Evolutionary conservation across 805 yeast species (phyloP).

Genomic region (Debaryomyces hansenii): DNA sequence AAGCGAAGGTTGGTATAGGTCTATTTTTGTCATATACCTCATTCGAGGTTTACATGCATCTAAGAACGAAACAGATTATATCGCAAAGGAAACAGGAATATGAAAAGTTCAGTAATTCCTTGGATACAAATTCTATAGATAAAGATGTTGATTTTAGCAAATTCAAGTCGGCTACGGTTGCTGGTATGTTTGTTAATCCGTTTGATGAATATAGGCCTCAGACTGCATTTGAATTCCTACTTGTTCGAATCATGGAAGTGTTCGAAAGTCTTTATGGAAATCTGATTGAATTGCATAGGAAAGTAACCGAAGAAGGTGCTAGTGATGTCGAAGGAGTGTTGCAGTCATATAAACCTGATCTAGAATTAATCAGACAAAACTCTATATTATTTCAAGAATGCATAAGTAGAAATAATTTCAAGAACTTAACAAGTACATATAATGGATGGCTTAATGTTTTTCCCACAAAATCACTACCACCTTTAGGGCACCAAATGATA

Average conservation of each 20-base stretch:
- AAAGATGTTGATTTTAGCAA: slow-evolving; percentile 16
- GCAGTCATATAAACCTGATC: slow-evolving; percentile 60
- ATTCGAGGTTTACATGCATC: slow-evolving; percentile 61
- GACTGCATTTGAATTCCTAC: slow-evolving; percentile 80
- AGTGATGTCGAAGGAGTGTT: slow-evolving; percentile 53
- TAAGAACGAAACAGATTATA: slow-evolving; percentile 55
- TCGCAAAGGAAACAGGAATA: slow-evolving; percentile 37
- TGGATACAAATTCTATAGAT: neutral
- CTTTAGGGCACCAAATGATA: slow-evolving; percentile 50
- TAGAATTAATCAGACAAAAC: slow-evolving; percentile 42
- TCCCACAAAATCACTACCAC: slow-evolving; percentile 15
- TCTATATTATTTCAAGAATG: slow-evolving; percentile 29
- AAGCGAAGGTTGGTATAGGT: slow-evolving; percentile 43
- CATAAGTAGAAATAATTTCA: slow-evolving; percentile 16
- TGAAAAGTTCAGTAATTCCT: slow-evolving; percentile 12
- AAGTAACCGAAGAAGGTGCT: slow-evolving; percentile 41
- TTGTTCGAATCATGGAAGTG: slow-evolving; percentile 70
- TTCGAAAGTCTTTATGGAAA: slow-evolving; percentile 53
- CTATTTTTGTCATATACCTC: slow-evolving; percentile 57
- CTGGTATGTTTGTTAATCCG: slow-evolving; percentile 87
- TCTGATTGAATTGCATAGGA: slow-evolving; percentile 35
- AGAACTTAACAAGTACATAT: slow-evolving; percentile 8
- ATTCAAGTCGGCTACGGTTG: slow-evolving; percentile 44
- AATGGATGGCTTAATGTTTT: slow-evolving; percentile 2
- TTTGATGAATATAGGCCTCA: slow-evolving; percentile 88